Evolutionary conservation across 495 filamentous ascomycete species (phyloP).

Genomic region (Xylaria intraflava): DNA sequence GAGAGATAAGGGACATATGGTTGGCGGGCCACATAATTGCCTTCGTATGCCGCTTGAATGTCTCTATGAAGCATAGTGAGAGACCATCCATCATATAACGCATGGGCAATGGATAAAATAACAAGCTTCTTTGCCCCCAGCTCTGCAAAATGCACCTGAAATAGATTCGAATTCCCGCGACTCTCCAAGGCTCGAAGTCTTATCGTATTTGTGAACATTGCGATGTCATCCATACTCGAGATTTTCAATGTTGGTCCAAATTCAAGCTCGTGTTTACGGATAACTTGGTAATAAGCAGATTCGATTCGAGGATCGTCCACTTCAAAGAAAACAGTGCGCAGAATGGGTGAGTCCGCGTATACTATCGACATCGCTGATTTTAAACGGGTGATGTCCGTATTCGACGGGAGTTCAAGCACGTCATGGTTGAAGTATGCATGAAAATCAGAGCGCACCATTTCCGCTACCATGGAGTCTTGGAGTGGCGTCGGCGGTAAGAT

Average conservation of each 20-base stretch:
- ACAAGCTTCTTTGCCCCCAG: slow-evolving; percentile 39
- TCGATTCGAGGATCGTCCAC: slow-evolving; percentile 50
- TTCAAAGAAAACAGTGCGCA: slow-evolving; percentile 65
- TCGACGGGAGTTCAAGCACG: slow-evolving; percentile 46
- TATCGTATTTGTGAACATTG: slow-evolving; percentile 22
- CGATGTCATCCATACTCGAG: slow-evolving; percentile 18
- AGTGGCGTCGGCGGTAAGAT: slow-evolving; percentile 63
- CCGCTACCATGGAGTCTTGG: slow-evolving; percentile 75
- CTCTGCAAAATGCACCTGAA: slow-evolving; percentile 38
- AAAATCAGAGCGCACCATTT: slow-evolving; percentile 61
- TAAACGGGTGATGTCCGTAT: slow-evolving; percentile 47
- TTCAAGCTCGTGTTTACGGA: slow-evolving; percentile 31
- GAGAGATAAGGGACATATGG: slow-evolving; percentile 43
- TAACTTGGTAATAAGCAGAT: slow-evolving; percentile 58
- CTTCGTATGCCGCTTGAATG: slow-evolving; percentile 52
- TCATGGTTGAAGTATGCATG: slow-evolving; percentile 76
- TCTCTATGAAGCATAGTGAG: slow-evolving; percentile 60
- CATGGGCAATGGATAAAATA: slow-evolving; percentile 68
- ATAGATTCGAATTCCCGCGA: slow-evolving; percentile 23
- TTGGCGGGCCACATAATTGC: slow-evolving; percentile 31
- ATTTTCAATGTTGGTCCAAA: slow-evolving; percentile 15
- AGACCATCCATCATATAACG: slow-evolving; percentile 74
- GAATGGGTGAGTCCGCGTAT: slow-evolving; percentile 55
- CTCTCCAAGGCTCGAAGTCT: slow-evolving; percentile 21
- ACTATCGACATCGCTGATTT: slow-evolving; percentile 55